Base-by-base conservation (phyloP, 2,329 filamentous ascomycete genomes). In the Paraphoma sp. region DNA sequence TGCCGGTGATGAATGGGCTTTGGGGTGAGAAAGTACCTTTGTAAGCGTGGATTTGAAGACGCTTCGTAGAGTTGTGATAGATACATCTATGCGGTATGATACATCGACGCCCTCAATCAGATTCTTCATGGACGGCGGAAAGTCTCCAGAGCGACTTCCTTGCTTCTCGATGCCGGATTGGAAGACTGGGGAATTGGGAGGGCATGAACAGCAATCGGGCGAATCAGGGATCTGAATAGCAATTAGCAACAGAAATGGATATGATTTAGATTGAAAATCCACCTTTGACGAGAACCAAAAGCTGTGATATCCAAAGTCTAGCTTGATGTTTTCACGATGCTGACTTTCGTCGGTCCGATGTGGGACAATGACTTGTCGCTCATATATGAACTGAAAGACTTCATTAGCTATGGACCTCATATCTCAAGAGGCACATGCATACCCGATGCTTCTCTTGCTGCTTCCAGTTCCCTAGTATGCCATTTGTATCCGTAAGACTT, bases 1-100 rank as follows among this genome's bases (percentile, higher is more conserved):
- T 23, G 57, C 58, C 43, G 56, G 59, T 51, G 40, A 28, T 10
- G 45, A 33, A 17, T 49, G 3, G 16, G 33, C n/a, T 16, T 16
- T 16, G 33, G 2, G 3, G 2, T 36, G 14, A 36, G 6, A 16
- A 16, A 11, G 8, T 42, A 16, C 40, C 40, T 42, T 42, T 16
- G 8, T 17, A 14, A n/a, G 11, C 16, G 14, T 59, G 16, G 18
- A 48, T n/a, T 61, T 65, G 50, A 65, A 62, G 42, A 63, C 55
- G 46, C 62, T 61, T 11, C 46, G 47, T n/a, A 50, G 45, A 2
- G 40, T 56, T 9, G 54, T 62, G 6, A 62, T 48, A 7, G 44
- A 42, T 7, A 58, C 56, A 3, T 63, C 54, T 8, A 63, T 36
- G 17, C 48, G 60, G 48, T 63, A 63, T 2, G 48, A 31, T 17